Base-by-base conservation (phyloP, 176 grass and related monocot genomes). In the Aegilops bicornis region DNA sequence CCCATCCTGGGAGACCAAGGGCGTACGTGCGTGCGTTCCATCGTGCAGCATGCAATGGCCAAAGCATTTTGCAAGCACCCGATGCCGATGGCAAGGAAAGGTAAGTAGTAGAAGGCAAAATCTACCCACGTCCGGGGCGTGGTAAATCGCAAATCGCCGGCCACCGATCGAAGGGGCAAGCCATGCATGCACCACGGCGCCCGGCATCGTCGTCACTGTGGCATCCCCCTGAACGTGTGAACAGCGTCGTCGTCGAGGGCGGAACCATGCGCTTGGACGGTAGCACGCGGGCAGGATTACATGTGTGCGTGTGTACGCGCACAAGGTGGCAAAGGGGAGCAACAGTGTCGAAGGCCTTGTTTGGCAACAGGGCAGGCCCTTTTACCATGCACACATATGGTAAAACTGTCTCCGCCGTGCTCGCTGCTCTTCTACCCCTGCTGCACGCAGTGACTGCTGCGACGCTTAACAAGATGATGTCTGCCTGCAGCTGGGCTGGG, bases 311-410 rank as follows among this genome's bases (percentile, higher is more conserved):
- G 9, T 42, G 39, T 10, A 40, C 39, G 39, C 39, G 8, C 39
- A 42, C 39, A 42, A 42, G 39, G 39, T 42, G 9, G 39, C 39
- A 42, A 42, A 42, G 39, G 0, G 59, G 19, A 39, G 72, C 39
- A 89, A 90, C 83, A 92, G 77, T 77, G 23, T 77, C 14, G 86
- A 86, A 52, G 82, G 82, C 71, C 62, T 82, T n/a, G 74, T 64
- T 83, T 82, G 78, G 59, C 68, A 80, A 78, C 61, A 79, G 48
- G 79, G 24, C 17, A 71, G 59, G 10, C 35, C 25, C 27, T 82
- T 91, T 91, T 77, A 90, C 79, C 83, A 39, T 48, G 63, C 74
- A 84, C 66, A 37, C 37, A 79, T 48, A 32, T 45, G 10, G 40
- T 42, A 42, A 42, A 73, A 73, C 12, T 48, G 6, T 2, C 15